These are phyloP conservation scores for Dichotomocladium elegans DNA, from an alignment of 371 early-diverging fungal genomes.

Conservation along the genomic window DNA sequence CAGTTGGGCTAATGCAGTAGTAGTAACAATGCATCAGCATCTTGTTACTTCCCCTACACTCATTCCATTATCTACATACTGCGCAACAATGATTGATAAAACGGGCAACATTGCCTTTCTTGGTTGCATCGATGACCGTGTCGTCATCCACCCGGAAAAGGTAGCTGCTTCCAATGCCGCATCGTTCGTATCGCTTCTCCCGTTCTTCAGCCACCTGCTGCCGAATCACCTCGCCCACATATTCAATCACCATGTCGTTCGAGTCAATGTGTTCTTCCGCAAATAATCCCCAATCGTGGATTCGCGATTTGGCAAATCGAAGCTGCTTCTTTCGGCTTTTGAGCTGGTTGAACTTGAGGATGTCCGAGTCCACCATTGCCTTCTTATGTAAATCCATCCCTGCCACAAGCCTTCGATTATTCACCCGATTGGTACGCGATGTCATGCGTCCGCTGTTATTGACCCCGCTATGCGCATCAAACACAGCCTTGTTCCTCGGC, in stretches of 20 bases:
- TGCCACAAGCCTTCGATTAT: conserved; percentile 60
- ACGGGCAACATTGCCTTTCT: conserved; percentile 94
- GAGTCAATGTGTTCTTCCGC: conserved; percentile 87
- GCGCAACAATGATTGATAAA: conserved; percentile 98
- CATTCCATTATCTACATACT: conserved; percentile 45
- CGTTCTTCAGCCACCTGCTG: conserved; percentile 94
- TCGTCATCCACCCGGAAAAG: conserved; percentile 96
- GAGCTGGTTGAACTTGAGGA: conserved; percentile 85
- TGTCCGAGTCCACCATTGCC: conserved; percentile 57
- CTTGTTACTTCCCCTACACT: too few relatives aligned
- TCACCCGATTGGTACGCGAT: conserved; percentile 56
- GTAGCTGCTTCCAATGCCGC: conserved; percentile 93
- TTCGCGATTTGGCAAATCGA: conserved; percentile 83
- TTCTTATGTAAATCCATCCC: conserved; percentile 47
- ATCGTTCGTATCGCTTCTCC: conserved; percentile 87
- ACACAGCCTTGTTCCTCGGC: conserved; percentile 46
- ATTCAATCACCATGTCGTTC: conserved; percentile 96
- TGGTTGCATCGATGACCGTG: conserved; percentile 97
- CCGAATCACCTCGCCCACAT: conserved; percentile 97
- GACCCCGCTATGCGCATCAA: conserved; percentile 24
- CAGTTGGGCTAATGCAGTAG: conserved; percentile 85
- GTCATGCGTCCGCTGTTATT: conserved; percentile 35
- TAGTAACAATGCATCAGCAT: background rate
- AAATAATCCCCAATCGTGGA: conserved; percentile 97
- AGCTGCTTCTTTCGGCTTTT: conserved; percentile 86